A percentile compares a stretch with the other conserved stretches of the same genome.
Evolutionary conservation across 345 rosid genomes (phyloP).

Genomic region (Erucastrum elatum): DNA sequence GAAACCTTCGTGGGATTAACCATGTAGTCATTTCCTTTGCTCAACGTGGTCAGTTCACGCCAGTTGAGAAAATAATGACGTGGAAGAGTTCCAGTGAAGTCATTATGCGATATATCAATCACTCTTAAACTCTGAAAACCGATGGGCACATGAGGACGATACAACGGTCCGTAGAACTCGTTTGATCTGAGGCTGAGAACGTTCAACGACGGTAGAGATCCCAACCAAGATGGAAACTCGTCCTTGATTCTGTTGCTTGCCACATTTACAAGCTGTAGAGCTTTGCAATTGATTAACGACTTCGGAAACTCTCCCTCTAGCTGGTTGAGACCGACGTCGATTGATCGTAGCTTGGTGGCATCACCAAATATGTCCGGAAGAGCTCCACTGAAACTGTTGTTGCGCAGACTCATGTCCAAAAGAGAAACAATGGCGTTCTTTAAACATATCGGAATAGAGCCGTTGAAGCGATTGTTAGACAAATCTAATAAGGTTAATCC

Average conservation of each 20-base stretch:
- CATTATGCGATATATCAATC: background rate
- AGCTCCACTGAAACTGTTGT: background rate
- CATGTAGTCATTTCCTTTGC: background rate
- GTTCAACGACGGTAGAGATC: background rate
- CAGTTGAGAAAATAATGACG: background rate
- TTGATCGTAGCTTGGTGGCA: background rate
- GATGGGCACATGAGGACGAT: background rate
- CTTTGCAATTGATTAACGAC: background rate
- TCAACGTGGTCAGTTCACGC: background rate
- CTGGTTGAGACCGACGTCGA: background rate
- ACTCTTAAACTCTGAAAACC: constrained; percentile 5
- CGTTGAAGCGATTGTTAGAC: background rate
- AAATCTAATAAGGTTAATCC: background rate
- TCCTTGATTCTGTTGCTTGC: background rate
- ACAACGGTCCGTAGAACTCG: background rate
- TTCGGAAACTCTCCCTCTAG: background rate
- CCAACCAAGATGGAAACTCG: constrained; percentile 15
- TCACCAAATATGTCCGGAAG: background rate
- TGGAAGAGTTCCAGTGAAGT: background rate
- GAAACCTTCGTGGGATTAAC: background rate
- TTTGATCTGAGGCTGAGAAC: constrained; percentile 2
- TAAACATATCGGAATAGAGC: background rate
- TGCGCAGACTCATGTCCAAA: background rate
- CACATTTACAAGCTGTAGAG: background rate
- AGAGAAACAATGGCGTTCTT: background rate